phyloP scores from a whole-genome alignment of 2,329 filamentous ascomycete genomes.

The Aschersonia sp. region DNA sequence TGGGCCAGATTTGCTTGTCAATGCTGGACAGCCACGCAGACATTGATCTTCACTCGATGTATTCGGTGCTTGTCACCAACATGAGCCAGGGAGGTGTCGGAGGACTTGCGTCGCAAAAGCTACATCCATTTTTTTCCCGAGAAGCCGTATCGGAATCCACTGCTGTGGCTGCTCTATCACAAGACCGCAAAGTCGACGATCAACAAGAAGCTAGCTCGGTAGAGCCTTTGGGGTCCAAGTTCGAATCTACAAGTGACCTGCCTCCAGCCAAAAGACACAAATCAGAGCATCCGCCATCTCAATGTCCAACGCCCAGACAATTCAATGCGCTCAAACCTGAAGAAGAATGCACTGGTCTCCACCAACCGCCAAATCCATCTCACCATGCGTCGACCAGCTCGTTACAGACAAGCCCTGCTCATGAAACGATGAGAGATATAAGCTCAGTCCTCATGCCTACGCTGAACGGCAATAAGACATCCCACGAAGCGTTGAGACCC shows the following conservation, averaged over 20 bases:
- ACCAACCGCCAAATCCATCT: neutral
- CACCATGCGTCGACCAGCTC: neutral
- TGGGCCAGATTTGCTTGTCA: neutral
- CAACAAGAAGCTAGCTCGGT: too few relatives aligned
- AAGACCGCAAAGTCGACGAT: too few relatives aligned
- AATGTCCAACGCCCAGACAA: neutral
- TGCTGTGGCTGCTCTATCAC: neutral
- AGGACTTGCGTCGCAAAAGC: conserved; percentile 24
- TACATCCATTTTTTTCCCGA: conserved; percentile 41
- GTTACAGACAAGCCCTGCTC: neutral
- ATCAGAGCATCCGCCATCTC: conserved; percentile 4
- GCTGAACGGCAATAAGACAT: neutral
- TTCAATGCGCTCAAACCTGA: neutral
- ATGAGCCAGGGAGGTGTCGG: conserved; percentile 28
- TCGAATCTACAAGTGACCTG: neutral
- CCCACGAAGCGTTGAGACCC: too few relatives aligned
- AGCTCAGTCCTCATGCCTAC: neutral
- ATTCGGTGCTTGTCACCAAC: conserved; percentile 23
- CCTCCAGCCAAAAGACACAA: conserved; percentile 1
- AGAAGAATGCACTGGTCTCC: neutral
- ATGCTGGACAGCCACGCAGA: neutral
- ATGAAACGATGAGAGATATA: neutral
- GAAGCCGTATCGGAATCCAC: conserved; percentile 5
- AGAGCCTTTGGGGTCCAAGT: too few relatives aligned
- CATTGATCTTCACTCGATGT: conserved; percentile 17